Evolutionary conservation across 306 rosid genomes (phyloP), one percentile per base, ranked within the genome.

Genomic region (Benincasa hispida): DNA sequence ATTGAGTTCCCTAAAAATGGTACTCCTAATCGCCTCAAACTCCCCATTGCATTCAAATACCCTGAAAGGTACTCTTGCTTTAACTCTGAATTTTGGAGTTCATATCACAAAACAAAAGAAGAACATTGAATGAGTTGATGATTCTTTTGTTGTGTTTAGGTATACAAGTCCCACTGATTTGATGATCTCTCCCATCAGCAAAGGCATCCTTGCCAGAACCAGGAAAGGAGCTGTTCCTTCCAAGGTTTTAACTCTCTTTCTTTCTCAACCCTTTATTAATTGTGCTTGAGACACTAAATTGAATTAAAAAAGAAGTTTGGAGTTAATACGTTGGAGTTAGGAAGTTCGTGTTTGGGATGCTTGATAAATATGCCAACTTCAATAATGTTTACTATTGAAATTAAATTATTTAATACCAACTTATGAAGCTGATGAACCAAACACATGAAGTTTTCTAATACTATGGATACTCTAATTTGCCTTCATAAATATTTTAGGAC

Each of bases 151-250:
- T 57, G 59, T 85, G 1, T 75, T 48, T 30, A 93, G 98, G 88
- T 93, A 93, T 66, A 90, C 82, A 61, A 91, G 98, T 79, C 97
- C 98, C n/a, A 93, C 98, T 18, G 98, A 93, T 83, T 50, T 80
- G 85, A 86, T 90, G 84, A 79, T 93, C 58, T 93, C 97, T 28
- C 97, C 97, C 17, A 86, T 91, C 25, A 90, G 91, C 54, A 88
- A 90, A 83, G 97, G 92, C 25, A 86, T 93, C 60, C 88, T 87
- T 3, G 97, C 97, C 27, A 87, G 96, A 81, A 80, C 83, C 78
- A 88, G 89, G 82, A 91, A 80, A 83, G 85, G 89, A 54, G 89
- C 78, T 50, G 79, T 82, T 10, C 60, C 84, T 63, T 63, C 70
- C 27, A 63, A 63, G 70, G 70, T 63, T 48, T 48, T 15, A 47